Evolutionary conservation across 2,329 filamentous ascomycete species (phyloP), one percentile per base, ranked within the genome.

Genomic region (Cladosporium sp.): DNA sequence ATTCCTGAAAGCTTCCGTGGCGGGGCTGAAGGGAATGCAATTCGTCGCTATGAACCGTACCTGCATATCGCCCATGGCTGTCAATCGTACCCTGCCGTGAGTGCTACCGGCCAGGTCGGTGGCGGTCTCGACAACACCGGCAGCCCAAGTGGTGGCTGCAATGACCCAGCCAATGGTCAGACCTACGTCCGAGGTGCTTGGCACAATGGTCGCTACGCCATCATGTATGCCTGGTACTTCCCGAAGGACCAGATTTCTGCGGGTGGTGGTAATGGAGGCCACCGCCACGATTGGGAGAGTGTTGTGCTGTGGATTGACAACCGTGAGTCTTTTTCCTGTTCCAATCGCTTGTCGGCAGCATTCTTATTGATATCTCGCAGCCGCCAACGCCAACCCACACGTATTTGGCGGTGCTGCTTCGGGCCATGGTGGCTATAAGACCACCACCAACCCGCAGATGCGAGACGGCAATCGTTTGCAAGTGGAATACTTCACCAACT

Each of bases 221-320:
- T 50, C 47, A 50, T 50, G 47, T 50, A 50, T n/a, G 32, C 47
- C 19, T 50, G 47, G 47, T 50, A 50, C 10, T 50, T 50, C 15
- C 32, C 47, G 12, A 50, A 50, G 22, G 47, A 50, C 32, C 47
- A 50, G 47, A 50, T 22, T 19, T 3, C 5, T 50, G 9, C 32
- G 2, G 47, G 47, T 24, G 32, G 47, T 8, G 17, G 4, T 32
- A 50, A 50, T 37, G 32, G 32, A 8, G 47, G 47, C 10, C 47
- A 50, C 17, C 34, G 47, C 8, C 47, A 50, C 19, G 47, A 50
- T 12, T 50, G 47, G 47, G 47, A 50, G 19, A 50, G 10, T 12
- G 32, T 50, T 37, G 47, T 50, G 15, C 9, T 50, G n/a, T 50
- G 47, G 47, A 50, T 50, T 13, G 47, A 50, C 28, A 36, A 50